Conservation (phyloP, 2,329 filamentous ascomycete genomes). For the Colletotrichum melonis region DNA sequence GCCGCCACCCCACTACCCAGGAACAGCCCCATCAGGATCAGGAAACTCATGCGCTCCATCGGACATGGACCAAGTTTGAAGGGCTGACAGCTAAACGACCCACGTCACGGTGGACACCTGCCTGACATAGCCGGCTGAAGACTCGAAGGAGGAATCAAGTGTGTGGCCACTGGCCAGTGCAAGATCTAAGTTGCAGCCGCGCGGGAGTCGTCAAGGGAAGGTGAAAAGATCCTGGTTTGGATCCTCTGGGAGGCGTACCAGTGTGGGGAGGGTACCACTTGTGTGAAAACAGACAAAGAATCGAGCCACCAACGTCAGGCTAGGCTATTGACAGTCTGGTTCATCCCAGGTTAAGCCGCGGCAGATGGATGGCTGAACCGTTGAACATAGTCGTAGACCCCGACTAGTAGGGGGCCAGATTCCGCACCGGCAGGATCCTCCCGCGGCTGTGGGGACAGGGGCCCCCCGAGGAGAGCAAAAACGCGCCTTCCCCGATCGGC, state of each 20-base stretch:
- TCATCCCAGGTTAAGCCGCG: neutral
- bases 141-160: neutral
- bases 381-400: neutral
- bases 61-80: constrained; percentile 9
- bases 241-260: neutral
- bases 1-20: constrained; percentile 8
- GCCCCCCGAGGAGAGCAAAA: neutral
- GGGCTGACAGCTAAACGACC: neutral
- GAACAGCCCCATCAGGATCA: constrained; percentile 4
- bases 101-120: neutral
- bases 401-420: constrained; percentile 6
- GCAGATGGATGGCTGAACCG: neutral
- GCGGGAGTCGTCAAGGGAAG: constrained; percentile 29
- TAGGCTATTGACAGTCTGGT: neutral
- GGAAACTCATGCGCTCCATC: constrained; percentile 17
- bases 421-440: constrained; percentile 25
- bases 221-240: neutral
- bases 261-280: constrained; percentile 5
- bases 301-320: constrained; percentile 20
- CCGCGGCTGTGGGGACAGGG: constrained; percentile 21
- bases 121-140: neutral
- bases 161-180: neutral
- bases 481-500: constrained; percentile 23
- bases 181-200: constrained; percentile 23
- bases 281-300: neutral